Conservation (phyloP, 2,329 filamentous ascomycete genomes). For the Tolypocladium pustulatum region DNA sequence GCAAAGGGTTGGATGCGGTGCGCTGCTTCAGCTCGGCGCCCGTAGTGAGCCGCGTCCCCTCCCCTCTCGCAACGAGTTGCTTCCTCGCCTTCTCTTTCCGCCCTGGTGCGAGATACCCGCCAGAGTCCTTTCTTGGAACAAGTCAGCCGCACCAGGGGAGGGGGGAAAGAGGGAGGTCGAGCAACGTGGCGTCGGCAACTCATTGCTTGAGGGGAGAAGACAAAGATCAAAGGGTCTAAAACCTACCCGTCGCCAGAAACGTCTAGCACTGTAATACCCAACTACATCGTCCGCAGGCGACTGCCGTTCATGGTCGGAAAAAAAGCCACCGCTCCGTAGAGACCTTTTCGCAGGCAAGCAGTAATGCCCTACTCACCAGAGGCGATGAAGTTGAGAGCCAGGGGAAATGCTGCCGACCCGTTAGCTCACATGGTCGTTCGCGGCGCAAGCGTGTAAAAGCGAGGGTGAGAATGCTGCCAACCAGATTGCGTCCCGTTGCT, state of each 20-base stretch:
- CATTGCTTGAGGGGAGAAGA: slow-evolving; percentile 16
- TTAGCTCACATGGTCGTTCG: neutral
- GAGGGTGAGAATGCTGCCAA: slow-evolving; percentile 31
- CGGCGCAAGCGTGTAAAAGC: neutral
- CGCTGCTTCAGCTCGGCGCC: slow-evolving; percentile 56
- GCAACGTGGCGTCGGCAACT: neutral
- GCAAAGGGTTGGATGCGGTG: slow-evolving; percentile 40
- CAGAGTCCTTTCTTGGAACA: neutral
- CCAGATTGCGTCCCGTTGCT: slow-evolving; percentile 77
- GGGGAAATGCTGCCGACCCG: slow-evolving; percentile 51
- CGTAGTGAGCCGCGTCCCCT: slow-evolving; percentile 67
- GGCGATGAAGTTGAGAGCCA: slow-evolving; percentile 84
- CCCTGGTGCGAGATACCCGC: neutral
- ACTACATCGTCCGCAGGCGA: slow-evolving; percentile 3
- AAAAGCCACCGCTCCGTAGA: slow-evolving; percentile 54
- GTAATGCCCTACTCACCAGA: slow-evolving; percentile 66
- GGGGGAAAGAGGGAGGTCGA: neutral
- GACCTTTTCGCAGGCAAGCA: neutral
- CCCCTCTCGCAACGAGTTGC: slow-evolving; percentile 7
- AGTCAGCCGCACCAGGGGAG: neutral
- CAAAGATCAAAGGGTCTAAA: slow-evolving; percentile 34
- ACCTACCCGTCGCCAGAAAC: slow-evolving; percentile 23
- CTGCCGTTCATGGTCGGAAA: slow-evolving; percentile 4
- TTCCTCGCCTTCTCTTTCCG: neutral
- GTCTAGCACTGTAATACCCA: slow-evolving; percentile 9